Base-by-base conservation (phyloP, 768 basidiomycete species). In the Lepiota venenata region DNA sequence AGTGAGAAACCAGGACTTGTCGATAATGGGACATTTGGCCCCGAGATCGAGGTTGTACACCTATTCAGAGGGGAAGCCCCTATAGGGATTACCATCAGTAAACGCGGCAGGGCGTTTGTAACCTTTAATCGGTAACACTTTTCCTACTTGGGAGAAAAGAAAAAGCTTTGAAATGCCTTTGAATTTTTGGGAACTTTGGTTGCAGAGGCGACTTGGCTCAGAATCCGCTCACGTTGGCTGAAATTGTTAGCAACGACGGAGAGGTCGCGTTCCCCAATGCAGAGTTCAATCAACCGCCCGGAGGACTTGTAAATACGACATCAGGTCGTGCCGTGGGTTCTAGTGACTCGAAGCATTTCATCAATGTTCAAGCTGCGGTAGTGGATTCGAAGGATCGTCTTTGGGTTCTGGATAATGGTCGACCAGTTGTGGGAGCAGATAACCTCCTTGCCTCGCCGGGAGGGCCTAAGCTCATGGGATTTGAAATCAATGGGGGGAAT, bases 71-170 rank as follows among this genome's bases (percentile, higher is more conserved):
- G 60, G 12, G 61, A 62, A 27, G 60, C 66, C 29, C 65, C 67
- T 39, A 66, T 69, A 7, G 67, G 67, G 12, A 62, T 59, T 38
- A 64, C 66, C 61, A 55, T 38, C n/a, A 52, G 56, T 18, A 38
- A 22, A 49, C 52, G 35, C 10, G 48, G 50, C 6, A 38, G 58
- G 4, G 56, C 56, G 22, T 59, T 59, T 36, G 49, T 59, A 4
- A 57, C 56, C 14, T 59, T 56, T 25, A 59, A 59, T 42, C 44
- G 58, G 58, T 57, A 20, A 27, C 12, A 12, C 9, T 11, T 20
- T 8, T 42, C 18, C 10, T 21, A 1, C 18, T 36, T n/a, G n/a
- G n/a, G n/a, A n/a, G 21, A 16, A 12, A 43, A 2, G 5, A 25
- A 25, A 25, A 25, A 25, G 5, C 25, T 25, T 25, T 5, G 25